Base-by-base conservation (phyloP, 2,329 filamentous ascomycete genomes). In the Westerdykella aurantiaca region DNA sequence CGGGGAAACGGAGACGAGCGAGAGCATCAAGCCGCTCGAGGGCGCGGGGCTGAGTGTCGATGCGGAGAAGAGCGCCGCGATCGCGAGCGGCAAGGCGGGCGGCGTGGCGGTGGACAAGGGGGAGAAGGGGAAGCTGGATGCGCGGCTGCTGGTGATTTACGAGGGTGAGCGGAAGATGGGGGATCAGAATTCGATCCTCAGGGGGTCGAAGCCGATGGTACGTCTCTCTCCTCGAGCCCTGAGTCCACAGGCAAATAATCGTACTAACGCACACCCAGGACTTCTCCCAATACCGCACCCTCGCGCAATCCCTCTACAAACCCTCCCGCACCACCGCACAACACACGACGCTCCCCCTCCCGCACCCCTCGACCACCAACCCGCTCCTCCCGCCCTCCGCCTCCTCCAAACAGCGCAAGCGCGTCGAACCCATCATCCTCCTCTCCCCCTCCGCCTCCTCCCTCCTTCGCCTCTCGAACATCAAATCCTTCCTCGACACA, bases 381-480 rank as follows among this genome's bases (percentile, higher is more conserved):
- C 51, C 59, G 37, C 43, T 57, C 45, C 46, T 67, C 6, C 65
- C 69, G 41, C 57, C 72, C 61, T 55, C 70, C 10, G 64, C 62
- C 56, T 62, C 68, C 39, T 52, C 55, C 34, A 70, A 70, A 50
- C 67, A 72, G 45, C 64, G 67, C 38, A 46, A 63, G 21, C 76
- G 79, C 41, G 72, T 77, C 31, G 74, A 75, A 64, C 93, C 93
- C 39, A 98, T 98, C 69, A 96, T 98, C 66, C 83, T 98, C 22
- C 83, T 98, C 48, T 97, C 93, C 0, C 93, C 93, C 1, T 97
- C 91, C 1, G 93, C 91, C 10, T 96, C 91, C 2, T 94, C 90
- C 1, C 81, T 97, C 39, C 82, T 98, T 31, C 89, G 91, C 66
- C 88, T 97, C 80, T 86, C 88, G 42, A 98, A 98, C 66, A 88